A percentile compares a stretch with the other conserved stretches of the same genome.
Evolutionary conservation across 106 monocot species (phyloP).

Genomic region (Dendrobium nobile): DNA sequence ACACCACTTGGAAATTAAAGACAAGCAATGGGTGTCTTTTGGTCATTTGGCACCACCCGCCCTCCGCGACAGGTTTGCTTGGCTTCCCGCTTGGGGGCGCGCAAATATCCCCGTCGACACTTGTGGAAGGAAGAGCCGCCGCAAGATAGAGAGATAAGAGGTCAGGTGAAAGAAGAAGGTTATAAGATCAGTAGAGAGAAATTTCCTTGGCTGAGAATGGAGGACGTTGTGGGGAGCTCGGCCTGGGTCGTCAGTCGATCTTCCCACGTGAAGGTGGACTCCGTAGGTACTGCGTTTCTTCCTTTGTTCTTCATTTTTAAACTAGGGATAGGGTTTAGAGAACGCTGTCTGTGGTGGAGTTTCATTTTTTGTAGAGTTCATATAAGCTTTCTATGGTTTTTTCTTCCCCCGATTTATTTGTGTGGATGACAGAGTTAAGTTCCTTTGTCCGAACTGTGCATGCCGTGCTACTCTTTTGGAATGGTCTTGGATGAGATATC

Average conservation of each 20-base stretch:
- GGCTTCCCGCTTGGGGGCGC: background rate
- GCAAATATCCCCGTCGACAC: background rate
- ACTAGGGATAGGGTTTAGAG: constrained; percentile 28
- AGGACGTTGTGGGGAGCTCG: constrained; percentile 53
- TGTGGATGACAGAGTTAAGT: background rate
- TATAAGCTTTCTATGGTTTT: background rate
- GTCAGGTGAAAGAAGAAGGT: background rate
- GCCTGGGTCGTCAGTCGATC: constrained; percentile 74
- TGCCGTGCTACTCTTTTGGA: background rate
- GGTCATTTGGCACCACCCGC: constrained; percentile 1
- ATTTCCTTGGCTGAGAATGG: constrained; percentile 30
- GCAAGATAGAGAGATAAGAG: background rate
- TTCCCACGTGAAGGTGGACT: constrained; percentile 63
- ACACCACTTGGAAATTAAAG: background rate
- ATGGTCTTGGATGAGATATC: background rate
- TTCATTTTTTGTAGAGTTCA: background rate
- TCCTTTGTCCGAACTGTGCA: background rate
- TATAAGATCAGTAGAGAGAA: background rate
- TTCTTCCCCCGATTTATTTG: background rate
- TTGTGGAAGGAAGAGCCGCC: background rate
- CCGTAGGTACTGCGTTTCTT: constrained; percentile 25
- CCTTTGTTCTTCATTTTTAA: background rate
- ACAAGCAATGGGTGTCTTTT: background rate
- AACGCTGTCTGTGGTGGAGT: background rate
- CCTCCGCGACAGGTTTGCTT: background rate